These are phyloP conservation scores for Sergeia podlipaevii DNA, from an alignment of 208 protist species.

Conservation along the genomic window DNA sequence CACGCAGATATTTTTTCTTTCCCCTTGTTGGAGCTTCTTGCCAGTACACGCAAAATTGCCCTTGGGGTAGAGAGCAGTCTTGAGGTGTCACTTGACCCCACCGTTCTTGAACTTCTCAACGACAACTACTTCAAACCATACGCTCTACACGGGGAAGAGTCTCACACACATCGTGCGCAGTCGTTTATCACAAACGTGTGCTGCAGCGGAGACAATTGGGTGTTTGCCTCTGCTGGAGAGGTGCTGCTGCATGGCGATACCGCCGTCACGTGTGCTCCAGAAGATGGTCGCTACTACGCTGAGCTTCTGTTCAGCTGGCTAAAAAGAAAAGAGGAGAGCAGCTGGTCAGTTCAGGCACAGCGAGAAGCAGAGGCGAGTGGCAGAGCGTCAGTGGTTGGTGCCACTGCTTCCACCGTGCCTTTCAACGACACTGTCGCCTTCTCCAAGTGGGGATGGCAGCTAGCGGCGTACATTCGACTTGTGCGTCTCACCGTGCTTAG, in stretches of 20 bases:
- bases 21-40: conserved; percentile 27
- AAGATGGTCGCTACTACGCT: neutral
- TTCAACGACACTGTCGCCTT: no score
- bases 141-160: conserved; percentile 6
- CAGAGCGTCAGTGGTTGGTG: no score
- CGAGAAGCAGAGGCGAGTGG: no score
- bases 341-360: no score
- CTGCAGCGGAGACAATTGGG: conserved; percentile 4
- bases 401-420: no score
- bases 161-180: neutral
- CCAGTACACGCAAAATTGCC: conserved; percentile 25
- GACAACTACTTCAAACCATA: conserved; percentile 40
- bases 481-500: conserved; percentile 15
- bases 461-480: conserved; percentile 13
- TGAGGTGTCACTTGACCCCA: conserved; percentile 45
- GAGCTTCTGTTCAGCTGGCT: no score
- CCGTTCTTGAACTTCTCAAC: conserved; percentile 39
- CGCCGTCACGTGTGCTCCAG: neutral
- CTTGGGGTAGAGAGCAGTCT: conserved; percentile 31
- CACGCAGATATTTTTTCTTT: conserved; percentile 39
- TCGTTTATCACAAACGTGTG: conserved; percentile 2
- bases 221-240: conserved; percentile 10
- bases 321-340: no score
- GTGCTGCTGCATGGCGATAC: conserved; percentile 7
- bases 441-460: no score